A percentile compares a stretch with the other conserved stretches of the same genome.
phyloP scores from a whole-genome alignment of 768 basidiomycete species.

The Mycena filopes region DNA sequence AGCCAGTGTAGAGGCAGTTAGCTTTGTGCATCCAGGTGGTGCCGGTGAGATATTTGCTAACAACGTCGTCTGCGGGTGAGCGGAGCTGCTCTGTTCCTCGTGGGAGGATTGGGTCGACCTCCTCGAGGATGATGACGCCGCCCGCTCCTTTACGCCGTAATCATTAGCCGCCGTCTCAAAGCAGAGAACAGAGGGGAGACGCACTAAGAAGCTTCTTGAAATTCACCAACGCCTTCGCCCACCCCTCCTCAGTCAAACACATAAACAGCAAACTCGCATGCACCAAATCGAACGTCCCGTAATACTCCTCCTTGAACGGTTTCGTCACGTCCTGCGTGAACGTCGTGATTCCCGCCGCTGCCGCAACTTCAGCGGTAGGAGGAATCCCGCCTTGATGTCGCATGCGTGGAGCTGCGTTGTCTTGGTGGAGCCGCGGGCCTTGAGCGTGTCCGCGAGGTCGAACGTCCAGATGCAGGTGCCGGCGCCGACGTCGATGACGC shows the following conservation, averaged over 20 bases:
- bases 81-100: background rate
- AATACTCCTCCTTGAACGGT: background rate
- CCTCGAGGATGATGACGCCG: background rate
- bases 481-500: background rate
- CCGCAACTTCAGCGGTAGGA: background rate
- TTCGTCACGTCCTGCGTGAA: conserved; percentile 1
- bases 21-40: background rate
- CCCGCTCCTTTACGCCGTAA: background rate
- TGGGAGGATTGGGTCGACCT: background rate
- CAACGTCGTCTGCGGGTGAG: too few species aligned
- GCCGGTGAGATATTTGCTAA: background rate
- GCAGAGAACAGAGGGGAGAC: background rate
- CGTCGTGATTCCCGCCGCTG: background rate
- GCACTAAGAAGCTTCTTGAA: background rate
- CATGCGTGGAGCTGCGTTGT: background rate
- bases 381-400: background rate
- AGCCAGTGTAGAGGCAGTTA: conserved; percentile 3
- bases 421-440: background rate
- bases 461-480: background rate
- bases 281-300: background rate
- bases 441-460: background rate
- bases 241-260: background rate
- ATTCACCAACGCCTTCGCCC: background rate
- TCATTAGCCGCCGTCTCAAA: background rate
- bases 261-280: background rate